phyloP scores from a whole-genome alignment of 73 alveolate species.

The Tetrahymena malaccensis region DNA sequence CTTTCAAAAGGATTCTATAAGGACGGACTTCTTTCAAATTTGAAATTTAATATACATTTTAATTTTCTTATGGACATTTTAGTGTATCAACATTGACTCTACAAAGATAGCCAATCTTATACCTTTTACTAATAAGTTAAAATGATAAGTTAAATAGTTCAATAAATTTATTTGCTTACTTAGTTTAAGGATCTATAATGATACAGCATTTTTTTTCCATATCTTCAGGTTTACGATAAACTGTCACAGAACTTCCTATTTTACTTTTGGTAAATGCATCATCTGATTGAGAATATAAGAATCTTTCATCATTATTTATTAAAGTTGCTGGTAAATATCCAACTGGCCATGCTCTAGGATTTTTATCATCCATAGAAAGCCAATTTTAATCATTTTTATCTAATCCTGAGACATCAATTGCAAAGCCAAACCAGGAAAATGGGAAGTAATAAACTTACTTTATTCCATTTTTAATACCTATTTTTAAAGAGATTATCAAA shows the following conservation, averaged over 20 bases:
- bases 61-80: not conserved
- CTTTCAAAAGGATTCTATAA: not conserved
- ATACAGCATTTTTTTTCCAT: not conserved
- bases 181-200: not conserved
- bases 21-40: not conserved
- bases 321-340: not conserved
- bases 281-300: not conserved
- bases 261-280: not conserved
- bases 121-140: not conserved
- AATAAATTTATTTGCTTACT: not conserved
- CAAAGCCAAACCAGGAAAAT: not conserved
- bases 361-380: not conserved
- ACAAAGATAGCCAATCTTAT: not conserved
- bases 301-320: not conserved
- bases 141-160: not conserved
- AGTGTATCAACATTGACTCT: not conserved
- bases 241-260: not conserved
- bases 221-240: not conserved
- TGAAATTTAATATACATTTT: not conserved
- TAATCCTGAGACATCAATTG: not conserved
- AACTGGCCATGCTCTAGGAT: not conserved
- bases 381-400: not conserved
- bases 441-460: not conserved
- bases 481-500: not conserved
- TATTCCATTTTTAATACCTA: not conserved